Evolutionary conservation across 2,329 filamentous ascomycete genomes (phyloP).

Genomic region (Emericellopsis cladophorae): DNA sequence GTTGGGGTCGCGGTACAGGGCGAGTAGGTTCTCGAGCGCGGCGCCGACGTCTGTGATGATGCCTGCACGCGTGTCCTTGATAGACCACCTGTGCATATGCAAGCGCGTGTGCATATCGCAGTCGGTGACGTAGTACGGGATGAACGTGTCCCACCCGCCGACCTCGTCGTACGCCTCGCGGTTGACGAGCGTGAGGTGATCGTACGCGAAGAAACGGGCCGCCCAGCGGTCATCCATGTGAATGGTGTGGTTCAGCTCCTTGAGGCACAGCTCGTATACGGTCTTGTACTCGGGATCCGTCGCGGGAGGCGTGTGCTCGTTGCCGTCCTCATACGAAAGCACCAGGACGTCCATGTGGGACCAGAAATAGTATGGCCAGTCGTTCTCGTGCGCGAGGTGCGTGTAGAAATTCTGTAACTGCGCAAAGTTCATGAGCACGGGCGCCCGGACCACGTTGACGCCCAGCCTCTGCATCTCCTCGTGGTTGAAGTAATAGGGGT

Average conservation of each 20-base stretch:
- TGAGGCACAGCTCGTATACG: slow-evolving; percentile 25
- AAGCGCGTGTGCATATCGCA: slow-evolving; percentile 41
- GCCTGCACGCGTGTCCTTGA: slow-evolving; percentile 22
- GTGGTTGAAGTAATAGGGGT: slow-evolving; percentile 45
- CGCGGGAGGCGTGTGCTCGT: slow-evolving; percentile 17
- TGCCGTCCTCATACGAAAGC: slow-evolving; percentile 25
- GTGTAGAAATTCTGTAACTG: slow-evolving; percentile 44
- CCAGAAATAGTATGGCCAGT: slow-evolving; percentile 41
- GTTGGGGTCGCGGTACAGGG: slow-evolving; percentile 28
- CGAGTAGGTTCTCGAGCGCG: slow-evolving; percentile 29
- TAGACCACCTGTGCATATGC: slow-evolving; percentile 30
- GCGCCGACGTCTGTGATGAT: slow-evolving; percentile 32
- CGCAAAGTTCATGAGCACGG: slow-evolving; percentile 38
- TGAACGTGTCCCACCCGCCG: slow-evolving; percentile 43
- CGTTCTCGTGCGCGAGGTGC: slow-evolving; percentile 25
- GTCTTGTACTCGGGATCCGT: slow-evolving; percentile 23
- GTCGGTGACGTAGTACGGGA: slow-evolving; percentile 45
- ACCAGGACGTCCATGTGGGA: slow-evolving; percentile 41
- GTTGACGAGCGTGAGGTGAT: slow-evolving; percentile 44
- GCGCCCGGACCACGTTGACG: slow-evolving; percentile 35
- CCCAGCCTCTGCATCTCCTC: slow-evolving; percentile 33
- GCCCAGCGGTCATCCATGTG: slow-evolving; percentile 29
- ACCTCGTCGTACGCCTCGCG: slow-evolving; percentile 34
- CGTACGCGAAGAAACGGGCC: slow-evolving; percentile 43
- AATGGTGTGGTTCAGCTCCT: slow-evolving; percentile 18